phyloP scores from a whole-genome alignment of 2,329 filamentous ascomycete genomes.

The Xylariales sp. region DNA sequence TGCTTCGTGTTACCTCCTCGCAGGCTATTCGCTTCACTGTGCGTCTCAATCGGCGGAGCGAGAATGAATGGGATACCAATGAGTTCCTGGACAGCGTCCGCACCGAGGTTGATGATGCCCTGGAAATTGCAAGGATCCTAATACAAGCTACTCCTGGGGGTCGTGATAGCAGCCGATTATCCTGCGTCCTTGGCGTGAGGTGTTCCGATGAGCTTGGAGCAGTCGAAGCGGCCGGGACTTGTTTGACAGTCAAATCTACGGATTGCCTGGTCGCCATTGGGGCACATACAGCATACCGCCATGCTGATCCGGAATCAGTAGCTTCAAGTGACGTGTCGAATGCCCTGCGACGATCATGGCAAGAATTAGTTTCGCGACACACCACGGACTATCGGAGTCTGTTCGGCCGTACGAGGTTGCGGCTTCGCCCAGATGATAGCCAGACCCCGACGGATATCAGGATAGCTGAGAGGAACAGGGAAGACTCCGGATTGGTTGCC shows the following conservation, averaged over 20 bases:
- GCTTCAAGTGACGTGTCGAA: slow-evolving; percentile 22
- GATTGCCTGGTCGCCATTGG: slow-evolving; percentile 32
- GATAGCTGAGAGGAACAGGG: slow-evolving; percentile 11
- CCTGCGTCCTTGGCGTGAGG: slow-evolving; percentile 24
- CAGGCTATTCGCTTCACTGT: slow-evolving; percentile 17
- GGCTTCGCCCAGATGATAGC: slow-evolving; percentile 19
- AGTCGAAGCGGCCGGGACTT: slow-evolving; percentile 28
- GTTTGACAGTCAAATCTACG: slow-evolving; percentile 31
- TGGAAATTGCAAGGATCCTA: slow-evolving; percentile 19
- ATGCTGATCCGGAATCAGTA: slow-evolving; percentile 19
- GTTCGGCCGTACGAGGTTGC: slow-evolving; percentile 18
- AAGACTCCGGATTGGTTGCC: slow-evolving; percentile 20
- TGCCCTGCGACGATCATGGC: slow-evolving; percentile 17
- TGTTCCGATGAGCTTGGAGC: slow-evolving; percentile 13
- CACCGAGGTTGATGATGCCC: slow-evolving; percentile 13
- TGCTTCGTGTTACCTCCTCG: slow-evolving; percentile 15
- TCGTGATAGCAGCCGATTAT: slow-evolving; percentile 26
- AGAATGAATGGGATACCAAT: slow-evolving; percentile 38
- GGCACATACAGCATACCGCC: slow-evolving; percentile 35
- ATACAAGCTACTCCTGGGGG: slow-evolving; percentile 35
- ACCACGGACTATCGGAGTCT: slow-evolving; percentile 16
- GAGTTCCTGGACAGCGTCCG: slow-evolving; percentile 36
- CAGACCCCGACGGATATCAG: slow-evolving; percentile 15
- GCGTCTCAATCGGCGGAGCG: slow-evolving; percentile 33
- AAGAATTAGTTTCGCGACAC: slow-evolving; percentile 15